Evolutionary conservation across 2,329 filamentous ascomycete genomes (phyloP).

Genomic region (Huntiella moniliformis): DNA sequence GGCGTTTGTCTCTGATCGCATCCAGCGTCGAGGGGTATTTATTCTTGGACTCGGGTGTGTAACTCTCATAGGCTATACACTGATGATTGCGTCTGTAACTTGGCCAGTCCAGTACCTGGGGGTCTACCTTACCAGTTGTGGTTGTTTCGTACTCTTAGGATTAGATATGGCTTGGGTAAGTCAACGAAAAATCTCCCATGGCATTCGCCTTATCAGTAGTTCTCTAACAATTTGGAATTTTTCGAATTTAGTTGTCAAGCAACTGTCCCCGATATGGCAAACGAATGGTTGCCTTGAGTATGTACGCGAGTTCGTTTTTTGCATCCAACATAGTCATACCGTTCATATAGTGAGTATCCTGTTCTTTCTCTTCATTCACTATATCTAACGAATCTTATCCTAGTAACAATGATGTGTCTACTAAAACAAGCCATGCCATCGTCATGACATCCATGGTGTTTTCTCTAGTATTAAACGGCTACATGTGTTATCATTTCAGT

Average conservation of each 20-base stretch:
- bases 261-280: neutral
- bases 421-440: neutral
- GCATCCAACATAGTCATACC: neutral
- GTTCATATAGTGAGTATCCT: neutral
- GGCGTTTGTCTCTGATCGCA: neutral
- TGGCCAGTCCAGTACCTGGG: neutral
- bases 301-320: neutral
- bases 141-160: neutral
- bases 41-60: neutral
- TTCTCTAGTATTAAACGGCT: neutral
- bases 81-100: neutral
- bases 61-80: neutral
- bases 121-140: neutral
- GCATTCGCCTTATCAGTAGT: too few species aligned
- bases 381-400: neutral
- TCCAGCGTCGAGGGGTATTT: conserved; percentile 2
- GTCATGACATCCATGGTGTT: neutral
- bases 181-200: neutral
- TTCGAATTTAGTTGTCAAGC: neutral
- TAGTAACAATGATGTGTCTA: neutral
- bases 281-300: neutral
- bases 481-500: neutral
- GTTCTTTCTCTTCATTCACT: neutral
- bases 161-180: neutral
- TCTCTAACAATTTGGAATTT: too few species aligned